Base-by-base conservation (phyloP, 2,329 filamentous ascomycete species). In the Diaporthe sp. region DNA sequence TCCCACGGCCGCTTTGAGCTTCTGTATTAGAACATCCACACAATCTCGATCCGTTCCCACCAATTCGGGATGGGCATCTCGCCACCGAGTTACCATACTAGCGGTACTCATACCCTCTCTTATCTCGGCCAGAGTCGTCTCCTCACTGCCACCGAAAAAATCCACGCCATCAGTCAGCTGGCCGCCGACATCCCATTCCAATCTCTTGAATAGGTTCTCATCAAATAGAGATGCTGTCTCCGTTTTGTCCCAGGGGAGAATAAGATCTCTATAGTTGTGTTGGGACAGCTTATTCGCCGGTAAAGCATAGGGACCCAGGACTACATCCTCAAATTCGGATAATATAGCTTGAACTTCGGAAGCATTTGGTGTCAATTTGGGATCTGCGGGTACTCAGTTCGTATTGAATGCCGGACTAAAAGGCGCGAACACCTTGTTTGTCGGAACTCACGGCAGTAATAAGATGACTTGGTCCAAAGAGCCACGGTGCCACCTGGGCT, bases 401-500 rank as follows among this genome's bases (percentile, higher is more conserved):
- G 53, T 44, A 9, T 19, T 44, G 57, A 4, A 31, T 39, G 13
- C 22, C 8, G 10, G 25, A 51, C 19, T n/a, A 5, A 42, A 25
- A 3, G 9, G 22, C 9, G 9, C 4, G 17, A 46, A 22, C 17
- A 17, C 44, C 17, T 19, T 46, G n/a, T 13, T 17, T 57, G 3
- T 25, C 3, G 12, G 8, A 17, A 67, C 7, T 80, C 79, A 78
- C 82, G 81, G 22, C 77, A 78, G 46, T 78, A 79, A 7, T 79
- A 76, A 44, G 75, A 77, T 59, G 81, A 81, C 39, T 78, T 81
- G 2, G 81, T 82, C 85, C 85, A 89, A 4, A 89, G 74, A 4
- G 86, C 86, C 4, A 88, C 83, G 5, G 84, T 89, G 15, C 88
- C 88, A n/a, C 85, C 86, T 0, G 87, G 86, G 75, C 84, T 86